A percentile compares a stretch with the other conserved stretches of the same genome.
These are phyloP conservation scores for Capronia americana DNA, from an alignment of 2,329 filamentous ascomycete genomes.

Conservation along the genomic window DNA sequence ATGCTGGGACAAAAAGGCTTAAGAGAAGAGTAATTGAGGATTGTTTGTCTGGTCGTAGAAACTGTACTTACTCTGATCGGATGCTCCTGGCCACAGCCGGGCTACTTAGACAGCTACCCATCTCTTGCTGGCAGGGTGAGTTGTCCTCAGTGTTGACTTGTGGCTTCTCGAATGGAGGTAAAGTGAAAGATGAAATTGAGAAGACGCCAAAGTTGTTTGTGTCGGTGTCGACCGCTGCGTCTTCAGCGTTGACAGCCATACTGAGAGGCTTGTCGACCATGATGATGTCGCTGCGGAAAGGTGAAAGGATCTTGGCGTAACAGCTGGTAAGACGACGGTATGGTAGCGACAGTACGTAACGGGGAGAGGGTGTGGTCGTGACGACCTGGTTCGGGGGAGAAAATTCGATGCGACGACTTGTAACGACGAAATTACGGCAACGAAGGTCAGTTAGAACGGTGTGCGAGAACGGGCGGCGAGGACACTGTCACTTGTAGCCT, in stretches of 20 bases:
- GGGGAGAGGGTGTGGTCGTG: not conserved
- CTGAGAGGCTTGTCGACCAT: not conserved
- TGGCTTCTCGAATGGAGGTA: not conserved
- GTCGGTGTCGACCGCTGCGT: not conserved
- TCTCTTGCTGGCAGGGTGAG: not conserved
- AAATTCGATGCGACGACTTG: not conserved
- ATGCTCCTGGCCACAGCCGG: not conserved
- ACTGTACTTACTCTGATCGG: not conserved
- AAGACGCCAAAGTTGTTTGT: not conserved
- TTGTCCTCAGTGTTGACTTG: not conserved
- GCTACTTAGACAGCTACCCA: not conserved
- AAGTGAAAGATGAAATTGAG: not conserved
- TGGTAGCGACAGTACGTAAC: not conserved
- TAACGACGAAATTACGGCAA: not conserved
- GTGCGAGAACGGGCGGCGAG: not conserved
- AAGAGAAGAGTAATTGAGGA: not conserved
- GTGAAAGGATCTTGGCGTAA: not conserved
- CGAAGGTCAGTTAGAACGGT: not conserved
- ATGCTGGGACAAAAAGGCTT: not conserved
- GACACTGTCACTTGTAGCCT: not conserved
- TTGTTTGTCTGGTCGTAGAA: not conserved
- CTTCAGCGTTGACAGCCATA: not conserved
- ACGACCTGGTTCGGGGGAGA: not conserved
- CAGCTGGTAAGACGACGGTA: not conserved
- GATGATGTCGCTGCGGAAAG: not conserved